Evolutionary conservation across 495 filamentous ascomycete genomes (phyloP).

Genomic region (Penicillium arizonense): DNA sequence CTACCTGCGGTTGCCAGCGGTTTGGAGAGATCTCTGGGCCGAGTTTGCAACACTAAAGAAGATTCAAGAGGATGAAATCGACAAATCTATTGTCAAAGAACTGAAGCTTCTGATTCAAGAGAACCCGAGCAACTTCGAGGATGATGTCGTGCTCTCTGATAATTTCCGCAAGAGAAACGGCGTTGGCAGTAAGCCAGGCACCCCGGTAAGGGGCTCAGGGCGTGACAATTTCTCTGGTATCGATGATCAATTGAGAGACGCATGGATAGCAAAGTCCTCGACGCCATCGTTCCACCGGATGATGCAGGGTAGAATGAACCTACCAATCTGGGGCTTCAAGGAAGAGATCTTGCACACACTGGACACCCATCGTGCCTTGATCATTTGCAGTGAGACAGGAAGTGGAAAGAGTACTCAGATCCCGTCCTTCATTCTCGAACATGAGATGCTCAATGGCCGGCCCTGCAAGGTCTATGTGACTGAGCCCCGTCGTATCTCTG

Average conservation of each 20-base stretch:
- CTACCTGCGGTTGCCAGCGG: constrained; percentile 69
- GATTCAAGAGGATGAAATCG: constrained; percentile 61
- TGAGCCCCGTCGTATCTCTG: constrained; percentile 93
- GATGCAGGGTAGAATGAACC: constrained; percentile 57
- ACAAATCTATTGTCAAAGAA: constrained; percentile 57
- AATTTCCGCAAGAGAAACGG: constrained; percentile 65
- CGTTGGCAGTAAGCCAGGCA: constrained; percentile 43
- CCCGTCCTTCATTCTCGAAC: constrained; percentile 85
- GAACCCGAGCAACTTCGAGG: constrained; percentile 49
- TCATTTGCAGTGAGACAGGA: constrained; percentile 93
- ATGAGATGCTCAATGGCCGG: constrained; percentile 76
- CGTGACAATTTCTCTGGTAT: constrained; percentile 39
- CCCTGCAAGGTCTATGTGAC: constrained; percentile 92
- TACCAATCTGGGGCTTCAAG: constrained; percentile 89
- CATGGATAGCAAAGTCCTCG: constrained; percentile 70
- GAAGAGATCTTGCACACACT: constrained; percentile 71
- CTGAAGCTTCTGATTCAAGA: constrained; percentile 49
- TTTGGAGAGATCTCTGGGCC: constrained; percentile 83
- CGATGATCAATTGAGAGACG: constrained; percentile 52
- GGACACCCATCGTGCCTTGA: constrained; percentile 74
- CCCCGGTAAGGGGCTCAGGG: constrained; percentile 32
- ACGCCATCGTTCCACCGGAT: constrained; percentile 53
- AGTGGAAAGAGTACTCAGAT: constrained; percentile 98
- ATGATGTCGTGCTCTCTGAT: constrained; percentile 71
- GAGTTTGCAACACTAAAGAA: constrained; percentile 72